phyloP scores from a whole-genome alignment of 306 rosid genomes.

The Quercus berberidifolia region DNA sequence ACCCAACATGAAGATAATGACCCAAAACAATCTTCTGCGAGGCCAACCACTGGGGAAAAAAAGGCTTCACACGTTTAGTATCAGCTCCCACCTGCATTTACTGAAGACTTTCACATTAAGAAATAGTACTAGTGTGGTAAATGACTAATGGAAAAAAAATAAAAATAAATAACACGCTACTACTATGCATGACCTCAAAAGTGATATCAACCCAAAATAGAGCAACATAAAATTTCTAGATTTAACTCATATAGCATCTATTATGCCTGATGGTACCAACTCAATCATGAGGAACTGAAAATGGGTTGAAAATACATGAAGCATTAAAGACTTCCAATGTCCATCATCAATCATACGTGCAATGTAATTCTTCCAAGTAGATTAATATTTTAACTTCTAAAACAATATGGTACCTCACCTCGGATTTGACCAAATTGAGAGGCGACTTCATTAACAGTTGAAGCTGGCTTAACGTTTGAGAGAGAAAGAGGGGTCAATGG shows the following conservation, averaged over 20 bases:
- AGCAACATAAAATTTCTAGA: neutral
- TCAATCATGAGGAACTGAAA: no score
- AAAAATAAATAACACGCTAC: neutral
- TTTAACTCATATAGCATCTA: neutral
- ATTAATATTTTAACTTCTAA: neutral
- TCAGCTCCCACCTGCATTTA: constrained; percentile 80
- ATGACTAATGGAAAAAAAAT: neutral
- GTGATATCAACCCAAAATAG: no score
- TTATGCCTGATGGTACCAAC: neutral
- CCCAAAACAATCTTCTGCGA: constrained; percentile 33
- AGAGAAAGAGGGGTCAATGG: constrained; percentile 70
- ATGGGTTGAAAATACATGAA: no score
- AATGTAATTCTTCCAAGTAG: neutral
- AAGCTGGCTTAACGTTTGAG: constrained; percentile 25
- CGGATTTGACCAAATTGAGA: constrained; percentile 58
- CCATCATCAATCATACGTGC: no score
- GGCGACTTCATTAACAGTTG: constrained; percentile 46
- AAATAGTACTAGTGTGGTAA: neutral
- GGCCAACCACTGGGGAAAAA: constrained; percentile 19
- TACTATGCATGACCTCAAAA: no score
- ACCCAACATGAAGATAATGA: constrained; percentile 24
- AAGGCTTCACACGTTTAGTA: neutral
- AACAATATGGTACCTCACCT: constrained; percentile 41
- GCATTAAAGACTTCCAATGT: no score
- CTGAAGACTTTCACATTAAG: constrained; percentile 48